These are phyloP conservation scores for Avena atlantica DNA, from an alignment of 176 grass and related monocot genomes.

Conservation along the genomic window DNA sequence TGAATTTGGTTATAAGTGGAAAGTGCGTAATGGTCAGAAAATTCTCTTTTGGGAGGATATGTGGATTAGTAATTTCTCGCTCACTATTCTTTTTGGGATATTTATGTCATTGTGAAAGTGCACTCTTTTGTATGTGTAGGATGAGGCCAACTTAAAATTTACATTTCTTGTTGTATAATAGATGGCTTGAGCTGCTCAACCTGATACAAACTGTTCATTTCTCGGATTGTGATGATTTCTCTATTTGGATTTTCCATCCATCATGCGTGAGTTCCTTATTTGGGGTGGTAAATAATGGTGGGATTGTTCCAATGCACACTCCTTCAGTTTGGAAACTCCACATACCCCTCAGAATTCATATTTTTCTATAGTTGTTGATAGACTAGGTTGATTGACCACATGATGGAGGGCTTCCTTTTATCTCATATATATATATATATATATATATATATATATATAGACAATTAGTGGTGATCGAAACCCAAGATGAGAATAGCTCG, in stretches of 20 bases:
- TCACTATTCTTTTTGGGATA: neutral
- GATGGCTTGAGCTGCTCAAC: neutral
- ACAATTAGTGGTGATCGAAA: too few species aligned
- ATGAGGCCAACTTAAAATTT: neutral
- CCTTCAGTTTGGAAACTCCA: neutral
- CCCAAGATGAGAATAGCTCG: too few species aligned
- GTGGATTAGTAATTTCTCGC: too few species aligned
- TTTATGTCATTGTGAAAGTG: neutral
- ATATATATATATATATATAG: too few species aligned
- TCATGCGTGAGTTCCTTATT: neutral
- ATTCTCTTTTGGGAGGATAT: too few species aligned
- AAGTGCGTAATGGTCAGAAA: too few species aligned
- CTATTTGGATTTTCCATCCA: neutral
- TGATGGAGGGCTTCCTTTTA: too few species aligned
- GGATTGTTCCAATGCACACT: neutral
- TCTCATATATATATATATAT: too few species aligned
- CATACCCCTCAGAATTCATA: neutral
- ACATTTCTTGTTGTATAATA: neutral
- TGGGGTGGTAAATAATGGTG: neutral
- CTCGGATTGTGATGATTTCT: neutral
- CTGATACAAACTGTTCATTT: neutral
- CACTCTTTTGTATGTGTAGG: neutral
- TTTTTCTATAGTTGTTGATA: too few species aligned
- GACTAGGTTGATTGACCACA: too few species aligned
- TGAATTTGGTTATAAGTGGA: too few species aligned